Conservation (phyloP, 2,329 filamentous ascomycete species). For the Tolypocladium paradoxum region DNA sequence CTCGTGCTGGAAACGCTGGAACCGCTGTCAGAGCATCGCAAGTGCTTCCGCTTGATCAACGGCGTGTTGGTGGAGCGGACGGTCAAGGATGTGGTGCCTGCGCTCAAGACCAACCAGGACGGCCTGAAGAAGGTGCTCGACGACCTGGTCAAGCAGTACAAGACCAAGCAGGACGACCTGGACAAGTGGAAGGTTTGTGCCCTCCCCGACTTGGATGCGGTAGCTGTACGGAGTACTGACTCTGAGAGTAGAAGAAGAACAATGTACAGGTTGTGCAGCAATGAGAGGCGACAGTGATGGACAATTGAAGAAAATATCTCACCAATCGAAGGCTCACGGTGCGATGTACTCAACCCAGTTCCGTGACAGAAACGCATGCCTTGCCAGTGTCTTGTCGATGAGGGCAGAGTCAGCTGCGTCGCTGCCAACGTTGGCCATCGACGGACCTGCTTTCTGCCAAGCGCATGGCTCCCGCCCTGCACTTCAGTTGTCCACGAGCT, state of each 20-base stretch:
- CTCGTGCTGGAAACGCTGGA: constrained; percentile 87
- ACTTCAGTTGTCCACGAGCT: not conserved
- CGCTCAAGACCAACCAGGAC: constrained; percentile 86
- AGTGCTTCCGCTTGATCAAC: constrained; percentile 98
- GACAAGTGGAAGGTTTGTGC: constrained; percentile 90
- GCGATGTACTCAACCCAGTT: not conserved
- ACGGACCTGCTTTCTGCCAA: not conserved
- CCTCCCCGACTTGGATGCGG: not conserved
- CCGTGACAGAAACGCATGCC: not conserved
- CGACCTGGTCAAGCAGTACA: constrained; percentile 93
- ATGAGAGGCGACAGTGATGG: constrained; percentile 25
- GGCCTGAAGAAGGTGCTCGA: constrained; percentile 90
- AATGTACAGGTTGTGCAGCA: constrained; percentile 80
- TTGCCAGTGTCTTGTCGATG: not conserved
- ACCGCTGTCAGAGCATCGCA: constrained; percentile 73
- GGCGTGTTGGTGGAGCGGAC: constrained; percentile 91
- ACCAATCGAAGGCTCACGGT: not conserved
- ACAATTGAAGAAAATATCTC: not conserved
- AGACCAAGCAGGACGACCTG: constrained; percentile 85
- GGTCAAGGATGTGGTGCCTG: constrained; percentile 83
- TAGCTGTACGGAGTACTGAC: constrained; percentile 8
- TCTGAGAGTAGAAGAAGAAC: constrained; percentile 64
- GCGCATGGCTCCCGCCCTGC: not conserved
- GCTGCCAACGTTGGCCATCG: not conserved
- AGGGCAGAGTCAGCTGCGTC: not conserved